Evolutionary conservation across 2,329 filamentous ascomycete species (phyloP), one percentile per base, ranked within the genome.

Genomic region (Aspergillus quadrilineatus): DNA sequence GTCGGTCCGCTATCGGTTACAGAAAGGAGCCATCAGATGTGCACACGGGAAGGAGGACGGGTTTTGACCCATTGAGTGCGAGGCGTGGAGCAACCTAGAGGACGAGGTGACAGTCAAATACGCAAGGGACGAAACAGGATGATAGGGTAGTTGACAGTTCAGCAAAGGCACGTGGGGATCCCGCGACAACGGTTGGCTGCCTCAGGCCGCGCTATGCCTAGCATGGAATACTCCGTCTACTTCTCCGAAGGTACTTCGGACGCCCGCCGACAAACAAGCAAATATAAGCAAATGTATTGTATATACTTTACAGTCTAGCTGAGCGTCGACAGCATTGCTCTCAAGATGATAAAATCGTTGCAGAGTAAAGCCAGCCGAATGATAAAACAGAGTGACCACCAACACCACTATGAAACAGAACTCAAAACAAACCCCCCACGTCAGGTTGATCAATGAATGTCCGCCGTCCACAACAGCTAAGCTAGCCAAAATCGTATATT

Each of bases 181-280:
- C 29, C 12, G 17, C 41, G 22, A 42, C 32, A 30, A 8, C 49
- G 42, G 53, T 56, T 56, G 47, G 45, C 42, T 53, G 50, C 52
- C 52, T 49, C 39, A 55, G 28, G 45, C 37, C 22, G 29, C 26
- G 4, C 34, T 37, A 37, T 2, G 12, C 34, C 12, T 5, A 8
- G 7, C 7, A 22, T 22, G 22, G 22, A 22, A 22, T 22, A 8
- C 30, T 34, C 30, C 30, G 30, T 34, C 6, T 34, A 34, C 30
- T 34, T 34, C 7, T 34, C 30, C 22, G 22, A 22, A 22, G 22
- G 22, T 3, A 22, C 22, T 22, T 22, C 22, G 22, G 22, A 22
- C 3, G 22, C 22, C 22, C 22, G 22, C 22, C 17, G 22, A 22
- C 22, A 22, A 22, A 22, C 22, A 22, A 22, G 22, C 22, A 22